Evolutionary conservation across 2,329 filamentous ascomycete species (phyloP).

Genomic region (Paecilomyces sp.): DNA sequence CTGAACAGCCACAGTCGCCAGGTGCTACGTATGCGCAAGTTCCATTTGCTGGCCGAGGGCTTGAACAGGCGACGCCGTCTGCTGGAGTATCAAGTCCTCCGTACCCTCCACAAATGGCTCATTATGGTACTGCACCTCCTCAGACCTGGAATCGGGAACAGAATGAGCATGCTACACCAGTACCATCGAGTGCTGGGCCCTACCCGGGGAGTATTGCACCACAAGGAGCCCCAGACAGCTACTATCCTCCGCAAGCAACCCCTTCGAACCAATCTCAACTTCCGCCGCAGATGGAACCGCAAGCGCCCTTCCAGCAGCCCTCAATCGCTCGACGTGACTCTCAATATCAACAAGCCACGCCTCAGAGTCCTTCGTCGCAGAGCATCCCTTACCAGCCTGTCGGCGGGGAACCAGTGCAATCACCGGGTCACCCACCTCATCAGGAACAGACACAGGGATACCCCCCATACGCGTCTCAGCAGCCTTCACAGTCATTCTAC

Average conservation of each 20-base stretch:
- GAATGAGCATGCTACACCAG: slow-evolving; percentile 14
- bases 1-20: slow-evolving; percentile 41
- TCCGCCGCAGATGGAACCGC: slow-evolving; percentile 11
- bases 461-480: slow-evolving; percentile 7
- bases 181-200: slow-evolving; percentile 8
- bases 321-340: slow-evolving; percentile 15
- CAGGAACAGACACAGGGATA: slow-evolving; percentile 4
- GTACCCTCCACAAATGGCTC: slow-evolving; percentile 10
- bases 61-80: slow-evolving; percentile 5
- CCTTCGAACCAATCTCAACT: slow-evolving; percentile 6
- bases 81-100: slow-evolving; percentile 13
- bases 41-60: slow-evolving; percentile 16
- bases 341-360: slow-evolving; percentile 15
- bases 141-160: slow-evolving; percentile 14
- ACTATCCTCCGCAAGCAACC: background rate
- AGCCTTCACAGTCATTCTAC: slow-evolving; percentile 13
- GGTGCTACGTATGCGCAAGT: slow-evolving; percentile 45
- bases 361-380: slow-evolving; percentile 2
- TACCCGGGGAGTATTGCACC: slow-evolving; percentile 10
- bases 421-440: slow-evolving; percentile 9
- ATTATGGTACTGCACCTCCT: slow-evolving; percentile 8
- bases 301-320: slow-evolving; percentile 13
- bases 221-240: background rate
- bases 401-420: slow-evolving; percentile 8
- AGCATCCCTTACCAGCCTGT: slow-evolving; percentile 11